Conservation (phyloP, 2,329 filamentous ascomycete genomes). For the Cytospora piceicola region DNA sequence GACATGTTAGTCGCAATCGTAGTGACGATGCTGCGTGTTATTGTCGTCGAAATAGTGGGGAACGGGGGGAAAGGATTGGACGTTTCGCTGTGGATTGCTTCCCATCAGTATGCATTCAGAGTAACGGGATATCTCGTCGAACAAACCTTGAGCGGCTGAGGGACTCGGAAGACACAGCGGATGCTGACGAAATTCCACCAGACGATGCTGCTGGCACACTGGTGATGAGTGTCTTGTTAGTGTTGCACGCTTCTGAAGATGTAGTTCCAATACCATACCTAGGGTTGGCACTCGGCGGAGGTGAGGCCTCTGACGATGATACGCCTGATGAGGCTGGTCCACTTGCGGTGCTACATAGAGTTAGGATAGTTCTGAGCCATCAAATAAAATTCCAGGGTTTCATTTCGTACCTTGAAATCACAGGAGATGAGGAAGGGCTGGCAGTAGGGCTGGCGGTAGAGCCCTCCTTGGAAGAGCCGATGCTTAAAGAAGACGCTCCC, state of each 20-base stretch:
- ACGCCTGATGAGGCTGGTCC: neutral
- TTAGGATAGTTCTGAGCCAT: neutral
- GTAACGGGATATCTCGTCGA: neutral
- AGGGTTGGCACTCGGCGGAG: conserved; percentile 8
- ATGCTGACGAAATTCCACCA: neutral
- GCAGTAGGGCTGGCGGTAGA: neutral
- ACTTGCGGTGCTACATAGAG: neutral
- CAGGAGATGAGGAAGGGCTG: neutral
- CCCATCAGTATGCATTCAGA: neutral
- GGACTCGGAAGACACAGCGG: neutral
- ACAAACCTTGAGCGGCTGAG: conserved; percentile 6
- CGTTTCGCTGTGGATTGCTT: neutral
- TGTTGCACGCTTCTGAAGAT: neutral
- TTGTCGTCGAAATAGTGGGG: conserved; percentile 20
- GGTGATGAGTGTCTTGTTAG: neutral
- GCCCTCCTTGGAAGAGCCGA: neutral
- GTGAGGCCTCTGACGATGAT: conserved; percentile 2
- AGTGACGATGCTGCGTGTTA: conserved; percentile 26
- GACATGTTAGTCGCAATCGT: conserved; percentile 28
- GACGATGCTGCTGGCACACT: neutral
- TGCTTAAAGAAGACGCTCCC: conserved; percentile 6
- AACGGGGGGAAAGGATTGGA: neutral
- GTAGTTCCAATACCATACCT: neutral
- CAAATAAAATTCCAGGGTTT: neutral
- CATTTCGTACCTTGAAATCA: conserved; percentile 8